Conservation (phyloP, 352 stramenopile genomes). For the Pythium graminicola region DNA sequence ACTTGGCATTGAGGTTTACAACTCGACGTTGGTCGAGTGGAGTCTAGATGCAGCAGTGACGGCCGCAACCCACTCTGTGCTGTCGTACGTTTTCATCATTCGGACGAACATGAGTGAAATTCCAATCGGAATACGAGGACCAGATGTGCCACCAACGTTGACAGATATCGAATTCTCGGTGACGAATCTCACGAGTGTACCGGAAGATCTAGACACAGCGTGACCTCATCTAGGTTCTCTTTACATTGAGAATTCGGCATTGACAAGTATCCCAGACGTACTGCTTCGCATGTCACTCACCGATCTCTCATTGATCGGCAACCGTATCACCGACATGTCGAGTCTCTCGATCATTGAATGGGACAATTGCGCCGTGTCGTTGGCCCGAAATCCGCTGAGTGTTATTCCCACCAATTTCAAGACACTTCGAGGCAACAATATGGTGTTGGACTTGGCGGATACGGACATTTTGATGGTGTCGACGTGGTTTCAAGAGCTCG, state of each 20-base stretch:
- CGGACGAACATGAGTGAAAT: conserved; percentile 13
- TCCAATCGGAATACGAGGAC: conserved; percentile 2
- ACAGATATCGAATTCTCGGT: conserved; percentile 14
- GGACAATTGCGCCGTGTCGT: neutral
- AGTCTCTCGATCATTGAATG: neutral
- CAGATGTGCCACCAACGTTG: conserved; percentile 7
- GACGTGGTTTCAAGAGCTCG: neutral
- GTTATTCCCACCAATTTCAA: neutral
- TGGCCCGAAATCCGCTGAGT: conserved; percentile 1
- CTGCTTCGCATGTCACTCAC: conserved; percentile 2
- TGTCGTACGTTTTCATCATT: conserved; percentile 14
- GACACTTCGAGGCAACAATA: neutral
- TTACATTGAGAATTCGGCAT: conserved; percentile 11
- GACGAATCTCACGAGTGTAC: conserved; percentile 12
- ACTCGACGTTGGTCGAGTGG: too few relatives aligned
- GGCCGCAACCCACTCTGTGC: neutral
- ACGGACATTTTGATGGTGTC: neutral
- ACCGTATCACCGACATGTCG: conserved; percentile 1
- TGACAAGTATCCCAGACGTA: neutral
- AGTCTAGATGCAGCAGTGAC: neutral
- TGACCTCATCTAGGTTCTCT: conserved; percentile 8
- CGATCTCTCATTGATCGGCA: conserved; percentile 13
- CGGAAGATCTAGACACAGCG: conserved; percentile 1
- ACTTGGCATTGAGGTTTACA: too few relatives aligned
- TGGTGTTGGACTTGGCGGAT: conserved; percentile 1